Percentiles rank a stretch among this genome's conserved stretches.
phyloP scores from a whole-genome alignment of 495 filamentous ascomycete species.

The Ramalina intermedia region DNA sequence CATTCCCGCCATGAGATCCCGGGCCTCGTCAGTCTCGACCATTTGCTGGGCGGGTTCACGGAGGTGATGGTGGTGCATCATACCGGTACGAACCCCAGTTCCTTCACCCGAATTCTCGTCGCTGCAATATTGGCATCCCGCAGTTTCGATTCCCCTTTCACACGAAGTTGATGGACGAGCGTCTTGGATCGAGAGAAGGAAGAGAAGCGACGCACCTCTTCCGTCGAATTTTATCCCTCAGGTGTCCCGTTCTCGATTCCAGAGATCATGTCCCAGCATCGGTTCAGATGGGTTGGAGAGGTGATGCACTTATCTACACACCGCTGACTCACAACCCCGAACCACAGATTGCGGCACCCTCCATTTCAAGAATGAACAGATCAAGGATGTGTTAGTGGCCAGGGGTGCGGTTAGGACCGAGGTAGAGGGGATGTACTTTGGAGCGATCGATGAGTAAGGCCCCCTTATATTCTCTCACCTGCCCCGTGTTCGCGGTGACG shows the following conservation, averaged over 20 bases:
- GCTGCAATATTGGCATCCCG: no score
- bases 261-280: no score
- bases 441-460: conserved; percentile 3
- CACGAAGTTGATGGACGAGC: no score
- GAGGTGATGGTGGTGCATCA: conserved; percentile 12
- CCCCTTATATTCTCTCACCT: background rate
- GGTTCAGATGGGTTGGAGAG: background rate
- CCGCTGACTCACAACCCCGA: background rate
- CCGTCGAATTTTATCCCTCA: no score
- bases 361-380: background rate
- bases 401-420: background rate
- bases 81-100: conserved; percentile 5
- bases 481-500: background rate
- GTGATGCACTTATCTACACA: background rate
- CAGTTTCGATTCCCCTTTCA: no score
- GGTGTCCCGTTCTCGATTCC: no score
- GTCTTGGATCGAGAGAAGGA: no score
- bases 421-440: conserved; percentile 8
- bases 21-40: conserved; percentile 7
- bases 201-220: no score
- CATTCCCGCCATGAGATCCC: conserved; percentile 2
- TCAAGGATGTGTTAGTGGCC: conserved; percentile 1
- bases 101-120: background rate
- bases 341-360: conserved; percentile 9
- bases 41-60: conserved; percentile 1